Base-by-base conservation (phyloP, 202 grass and related monocot species). In the Schoenoplectus triqueter region DNA sequence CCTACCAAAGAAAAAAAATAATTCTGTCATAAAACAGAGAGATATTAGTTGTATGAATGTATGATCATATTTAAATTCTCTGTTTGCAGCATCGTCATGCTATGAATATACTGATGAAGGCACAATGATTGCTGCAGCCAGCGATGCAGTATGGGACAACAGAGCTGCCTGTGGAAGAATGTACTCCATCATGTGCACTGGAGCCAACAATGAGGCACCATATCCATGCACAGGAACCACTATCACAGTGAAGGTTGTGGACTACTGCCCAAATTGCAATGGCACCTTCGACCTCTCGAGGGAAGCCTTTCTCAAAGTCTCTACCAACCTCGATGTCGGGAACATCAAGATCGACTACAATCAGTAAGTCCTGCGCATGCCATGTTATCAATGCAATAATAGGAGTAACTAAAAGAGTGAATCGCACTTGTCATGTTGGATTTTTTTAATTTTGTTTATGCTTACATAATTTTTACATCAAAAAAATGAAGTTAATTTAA, bases 91-190 rank as follows among this genome's bases (percentile, higher is more conserved):
- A n/a, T 89, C 91, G 5, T 54, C 86, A 14, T 92, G 88, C 86
- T 92, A 87, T 4, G 71, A 10, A 15, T 10, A 79, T 19, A 14
- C 10, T 7, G 4, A 87, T 69, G 66, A 80, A 69, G 88, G 88
- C 45, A 88, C 84, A 15, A 68, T 84, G 84, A 62, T 90, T 0
- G 91, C 80, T 41, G 91, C 86, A 6, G 88, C 87, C 81, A 92
- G 86, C 63, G 83, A 84, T 10, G 39, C 59, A 46, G 18, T 90
- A 47, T 90, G 73, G 44, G 81, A 86, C 83, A 92, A 86, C 60
- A 67, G 80, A 18, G 84, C 79, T 7, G 88, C 81, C 1, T 90
- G 91, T 17, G 86, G 91, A 41, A 46, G 10, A 13, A 88, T 60
- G 83, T 92, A 92, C 65, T 54, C 1, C 0, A 83, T 92, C 21